Base-by-base conservation (phyloP, 2,329 filamentous ascomycete genomes). In the Hypoxylon sp. region DNA sequence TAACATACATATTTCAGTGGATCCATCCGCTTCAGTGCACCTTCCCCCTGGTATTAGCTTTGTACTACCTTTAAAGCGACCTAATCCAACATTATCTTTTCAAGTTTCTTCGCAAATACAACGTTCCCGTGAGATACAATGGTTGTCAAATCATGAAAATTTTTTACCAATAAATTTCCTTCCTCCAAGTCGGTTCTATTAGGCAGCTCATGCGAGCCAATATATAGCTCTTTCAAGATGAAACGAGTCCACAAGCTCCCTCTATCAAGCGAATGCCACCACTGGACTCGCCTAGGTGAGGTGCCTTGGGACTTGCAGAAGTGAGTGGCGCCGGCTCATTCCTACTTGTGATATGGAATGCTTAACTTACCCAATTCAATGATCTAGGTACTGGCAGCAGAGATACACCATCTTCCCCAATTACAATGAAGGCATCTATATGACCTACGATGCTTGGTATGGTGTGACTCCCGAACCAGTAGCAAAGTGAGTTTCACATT, bases 391-490 rank as follows among this genome's bases (percentile, higher is more conserved):
- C 81, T 99, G 93, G 88, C 86, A 91, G 14, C 94, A 98, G 77
- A 89, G 96, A 66, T 91, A 96, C 79, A 91, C 90, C 57, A 92
- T 99, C 72, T 99, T 97, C 81, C 91, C 91, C 14, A 87, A 87
- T 74, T 99, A 98, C 78, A 91, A 98, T 78, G 87, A 94, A 65
- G 95, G 94, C 61, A 87, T 99, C 72, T 91, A 90, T 84, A 89
- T 99, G 85, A 99, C 97, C 0, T 91, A 97, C 78, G 91, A 95
- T 81, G 92, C 94, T 59, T 99, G 96, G 96, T 99, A 96, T 79
- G 96, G 94, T 61, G 94, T 98, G 6, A 99, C 97, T 0, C 94
- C 96, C 13, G 95, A 99, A 79, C 92, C 93, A 3, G 89, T 99
- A 29, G 96, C 96, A 67, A 90, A 86, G 93, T 96, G 83, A 75